Base-by-base conservation (phyloP, 768 basidiomycete species). In the Lyophyllum atratum region DNA sequence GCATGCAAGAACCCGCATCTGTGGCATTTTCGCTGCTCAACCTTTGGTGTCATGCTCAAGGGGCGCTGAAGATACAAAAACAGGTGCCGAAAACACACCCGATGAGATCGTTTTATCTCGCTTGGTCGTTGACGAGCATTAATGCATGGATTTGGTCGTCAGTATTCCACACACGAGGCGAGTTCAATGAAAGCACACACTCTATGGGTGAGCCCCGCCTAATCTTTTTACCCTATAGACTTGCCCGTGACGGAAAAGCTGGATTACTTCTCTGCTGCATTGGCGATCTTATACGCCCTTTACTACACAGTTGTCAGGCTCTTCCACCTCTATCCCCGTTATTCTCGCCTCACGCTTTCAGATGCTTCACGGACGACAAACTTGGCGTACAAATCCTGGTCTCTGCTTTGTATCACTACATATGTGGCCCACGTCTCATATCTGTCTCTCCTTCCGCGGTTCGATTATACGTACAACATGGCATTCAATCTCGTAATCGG, bases 401-500 rank as follows among this genome's bases (percentile, higher is more conserved):
- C 80, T n/a, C 52, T 76, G 2, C 48, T 81, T 34, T 90, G 85
- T 68, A 69, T 76, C 33, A 39, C 88, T 19, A 67, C 76, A 25
- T 95, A 85, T 73, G 47, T 87, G 37, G 75, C 73, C 11, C 96
- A 98, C 67, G 73, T 94, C 63, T 80, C 86, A 12, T 98, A 98
- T 74, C 79, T 98, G 42, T 80, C 80, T 44, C 68, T 87, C 14
- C 80, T 87, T 44, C 87, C 88, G 25, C 85, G 88, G 50, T 97
- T 96, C 74, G 89, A 95, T 74, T 98, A 99, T 70, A 74, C 87
- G 7, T 99, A 97, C 78, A 98, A 98, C 78, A 92, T 96, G 72
- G 68, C 77, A 0, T 93, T 92, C 78, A 95, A 93, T 72, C 72
- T 95, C 64, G 61, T 74, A 54, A 61, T 98, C 56, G 96, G 93